Base-by-base conservation (phyloP, 345 rosid genomes). In the Syzygium jambos region DNA sequence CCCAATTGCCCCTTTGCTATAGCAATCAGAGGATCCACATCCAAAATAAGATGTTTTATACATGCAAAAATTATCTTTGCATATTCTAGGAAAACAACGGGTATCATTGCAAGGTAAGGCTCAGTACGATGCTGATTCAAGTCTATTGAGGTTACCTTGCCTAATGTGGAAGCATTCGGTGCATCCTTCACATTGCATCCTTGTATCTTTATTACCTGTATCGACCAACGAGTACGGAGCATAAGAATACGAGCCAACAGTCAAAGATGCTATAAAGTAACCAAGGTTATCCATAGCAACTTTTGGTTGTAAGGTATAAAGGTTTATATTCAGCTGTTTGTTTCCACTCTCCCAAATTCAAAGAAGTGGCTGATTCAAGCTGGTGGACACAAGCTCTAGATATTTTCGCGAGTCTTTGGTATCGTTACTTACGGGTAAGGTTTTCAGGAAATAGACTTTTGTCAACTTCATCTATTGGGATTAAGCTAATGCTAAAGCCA, bases 281-380 rank as follows among this genome's bases (percentile, higher is more conserved):
- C 77, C 17, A 14, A 14, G 38, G 17, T 29, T 14, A 3, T 63
- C 4, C 12, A 13, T 29, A 29, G 77, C 29, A 8, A 29, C 1
- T 63, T 19, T 16, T 14, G 21, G 11, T 63, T 14, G 5, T n/a
- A 15, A 63, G 41, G 38, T 63, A 16, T 6, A n/a, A 63, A 63
- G 5, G 0, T 38, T 63, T 41, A 29, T 63, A 13, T 29, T 63
- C 41, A 25, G 3, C 6, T 25, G 2, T 57, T 57, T 23, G 29
- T 0, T 57, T 4, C 0, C 0, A 23, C 1, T 57, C 2, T 57
- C n/a, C 63, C 29, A 2, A 57, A 23, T n/a, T 57, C 34, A 14
- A 61, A 13, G 19, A n/a, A 61, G 73, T 14, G 77, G 21, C 16
- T 15, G 1, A 6, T 63, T 63, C 41, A 63, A 63, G 11, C 4